Base-by-base conservation (phyloP, 1,284 basidiomycete genomes). In the Heimioporus retisporus region DNA sequence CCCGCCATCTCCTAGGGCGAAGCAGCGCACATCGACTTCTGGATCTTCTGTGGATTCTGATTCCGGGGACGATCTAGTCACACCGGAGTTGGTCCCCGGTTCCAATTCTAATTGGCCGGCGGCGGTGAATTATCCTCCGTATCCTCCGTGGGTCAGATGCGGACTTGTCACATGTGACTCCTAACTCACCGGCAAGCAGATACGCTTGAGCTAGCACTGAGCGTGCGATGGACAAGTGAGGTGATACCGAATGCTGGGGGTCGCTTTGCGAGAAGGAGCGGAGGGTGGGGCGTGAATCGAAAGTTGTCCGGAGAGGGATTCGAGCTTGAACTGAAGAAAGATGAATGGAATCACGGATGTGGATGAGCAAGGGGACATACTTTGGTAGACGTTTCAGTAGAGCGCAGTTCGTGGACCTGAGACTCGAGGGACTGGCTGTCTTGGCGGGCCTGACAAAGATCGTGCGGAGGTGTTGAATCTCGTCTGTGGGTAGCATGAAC, bases 291-390 rank as follows among this genome's bases (percentile, higher is more conserved):
- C n/a, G n/a, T n/a, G n/a, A n/a, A n/a, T n/a, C n/a, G 89, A 79
- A 10, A 96, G 83, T 81, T 96, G 93, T 81, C 96, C 94, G 6
- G 89, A 84, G 5, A 94, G 84, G 0, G 93, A 88, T 64, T 95
- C 93, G 65, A 94, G 73, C 79, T 91, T 94, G 84, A 94, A 96
- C 92, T 95, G 60, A 35, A 48, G 46, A 48, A 15, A 7, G 8
- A 59, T n/a, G 48, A 44, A 23, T 63, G 21, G 43, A 31, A 19
- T 35, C 53, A 53, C 14, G 21, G 35, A 18, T 1, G 28, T 46
- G 51, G 21, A 55, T 8, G 19, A 16, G 43, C 10, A 23, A 55
- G 18, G n/a, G 6, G 2, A 46, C 28, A 0, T 70, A 91, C 92
- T 81, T 90, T 92, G 44, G 87, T 90, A 2, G 92, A 88, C 7